Base-by-base conservation (phyloP, 2,329 filamentous ascomycete species). In the Furcasterigmium sp. region DNA sequence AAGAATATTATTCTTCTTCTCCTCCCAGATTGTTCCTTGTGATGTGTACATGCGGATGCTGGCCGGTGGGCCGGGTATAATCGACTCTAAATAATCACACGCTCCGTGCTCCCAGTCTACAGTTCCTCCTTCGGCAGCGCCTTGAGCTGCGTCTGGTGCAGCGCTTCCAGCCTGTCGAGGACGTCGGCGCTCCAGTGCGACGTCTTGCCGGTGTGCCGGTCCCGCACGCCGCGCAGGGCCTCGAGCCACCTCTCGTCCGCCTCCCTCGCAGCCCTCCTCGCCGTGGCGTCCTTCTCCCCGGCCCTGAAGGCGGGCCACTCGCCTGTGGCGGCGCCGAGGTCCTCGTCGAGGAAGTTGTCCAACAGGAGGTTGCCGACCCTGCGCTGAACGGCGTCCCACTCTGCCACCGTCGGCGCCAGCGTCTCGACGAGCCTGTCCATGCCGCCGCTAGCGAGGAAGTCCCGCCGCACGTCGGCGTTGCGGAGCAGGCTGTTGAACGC, bases 331-430 rank as follows among this genome's bases (percentile, higher is more conserved):
- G 80, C 80, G 32, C 80, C 80, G 70, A 83, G 80, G 44, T 76
- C 70, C 48, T 75, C 72, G 53, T 86, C 82, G n/a, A 86, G 63
- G 55, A 85, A 86, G 46, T 72, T 81, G 54, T 86, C 82, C 26
- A 76, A 68, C 21, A 84, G 69, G 44, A 85, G 67, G 46, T 79
- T 69, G 2, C 74, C 78, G 19, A 76, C 72, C 53, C 75, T 78
- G 45, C 69, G 70, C 55, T 75, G 70, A 6, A 75, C 70, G 2
- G 62, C 55, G 13, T 69, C 69, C 66, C 79, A 78, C 20, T 68
- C 65, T 9, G 64, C 59, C n/a, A 63, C 69, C 19, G 69, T 61
- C 8, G 63, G 67, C 4, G 68, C 53, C 28, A 84, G 68, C 7
- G 81, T 68, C 35, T 72, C 67, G 13, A 82, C 65, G 7, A 83